Evolutionary conservation across 2,329 filamentous ascomycete genomes (phyloP).

Genomic region (Botrytis paeoniae): DNA sequence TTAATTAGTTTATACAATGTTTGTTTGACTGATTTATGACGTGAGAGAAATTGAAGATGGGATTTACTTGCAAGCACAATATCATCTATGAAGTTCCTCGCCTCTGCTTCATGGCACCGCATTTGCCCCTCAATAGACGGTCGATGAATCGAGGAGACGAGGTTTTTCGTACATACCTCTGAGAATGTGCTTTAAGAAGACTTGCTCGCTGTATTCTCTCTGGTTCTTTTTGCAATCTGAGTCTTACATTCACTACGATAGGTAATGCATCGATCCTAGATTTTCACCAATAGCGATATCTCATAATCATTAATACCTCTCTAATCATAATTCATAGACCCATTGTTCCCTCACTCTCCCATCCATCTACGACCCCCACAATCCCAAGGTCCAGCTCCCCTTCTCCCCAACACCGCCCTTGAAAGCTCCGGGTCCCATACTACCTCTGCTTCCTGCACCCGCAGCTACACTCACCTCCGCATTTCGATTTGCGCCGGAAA

Average conservation of each 20-base stretch:
- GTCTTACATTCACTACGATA: neutral
- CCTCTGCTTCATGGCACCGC: neutral
- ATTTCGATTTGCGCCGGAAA: conserved; percentile 57
- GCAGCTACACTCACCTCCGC: conserved; percentile 46
- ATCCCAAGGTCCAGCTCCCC: conserved; percentile 59
- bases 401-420: conserved; percentile 41
- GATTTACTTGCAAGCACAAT: neutral
- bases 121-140: neutral
- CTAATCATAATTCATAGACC: neutral
- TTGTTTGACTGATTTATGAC: neutral
- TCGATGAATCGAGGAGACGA: neutral
- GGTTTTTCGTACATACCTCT: neutral
- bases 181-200: neutral
- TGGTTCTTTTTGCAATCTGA: neutral
- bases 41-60: neutral
- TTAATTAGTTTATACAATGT: neutral
- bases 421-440: conserved; percentile 57
- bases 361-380: conserved; percentile 47
- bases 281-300: neutral
- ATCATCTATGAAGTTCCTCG: neutral
- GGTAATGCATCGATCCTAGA: neutral
- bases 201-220: neutral
- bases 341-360: neutral
- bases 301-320: neutral
- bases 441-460: conserved; percentile 56